Conservation (phyloP, 768 basidiomycete species). For the Ramaria rubella region DNA sequence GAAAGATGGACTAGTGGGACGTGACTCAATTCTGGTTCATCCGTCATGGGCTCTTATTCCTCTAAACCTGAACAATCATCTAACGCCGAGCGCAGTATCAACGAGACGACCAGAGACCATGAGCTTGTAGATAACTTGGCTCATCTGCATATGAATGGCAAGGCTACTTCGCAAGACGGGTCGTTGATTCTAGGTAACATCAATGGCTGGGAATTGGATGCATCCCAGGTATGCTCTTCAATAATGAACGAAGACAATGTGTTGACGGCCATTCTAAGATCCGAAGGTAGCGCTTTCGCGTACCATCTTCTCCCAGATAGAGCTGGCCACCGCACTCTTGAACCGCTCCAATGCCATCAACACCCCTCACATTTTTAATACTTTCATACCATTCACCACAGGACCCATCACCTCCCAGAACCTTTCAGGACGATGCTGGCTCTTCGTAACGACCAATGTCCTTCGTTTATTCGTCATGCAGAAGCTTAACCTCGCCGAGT, state of each 20-base stretch:
- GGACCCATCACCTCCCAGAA: slow-evolving; percentile 83
- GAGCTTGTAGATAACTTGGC: slow-evolving; percentile 11
- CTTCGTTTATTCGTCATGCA: slow-evolving; percentile 80
- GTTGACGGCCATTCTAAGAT: slow-evolving; percentile 26
- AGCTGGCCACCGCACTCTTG: slow-evolving; percentile 54
- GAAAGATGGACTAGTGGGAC: no score
- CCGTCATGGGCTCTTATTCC: slow-evolving; percentile 30
- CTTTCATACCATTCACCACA: slow-evolving; percentile 71
- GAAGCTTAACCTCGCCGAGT: slow-evolving; percentile 77
- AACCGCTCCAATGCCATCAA: slow-evolving; percentile 30
- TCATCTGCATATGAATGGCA: neutral
- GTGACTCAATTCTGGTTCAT: neutral
- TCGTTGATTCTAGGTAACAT: slow-evolving; percentile 53
- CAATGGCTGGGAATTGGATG: slow-evolving; percentile 59
- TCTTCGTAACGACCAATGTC: slow-evolving; percentile 88
- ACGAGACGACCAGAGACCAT: slow-evolving; percentile 21
- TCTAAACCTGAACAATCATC: slow-evolving; percentile 24
- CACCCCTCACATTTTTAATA: slow-evolving; percentile 78
- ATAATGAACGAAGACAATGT: neutral
- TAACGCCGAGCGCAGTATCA: slow-evolving; percentile 7
- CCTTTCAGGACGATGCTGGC: slow-evolving; percentile 88
- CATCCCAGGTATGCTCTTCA: slow-evolving; percentile 20
- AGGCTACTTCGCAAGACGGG: slow-evolving; percentile 50
- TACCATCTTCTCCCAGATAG: slow-evolving; percentile 62
- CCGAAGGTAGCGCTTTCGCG: slow-evolving; percentile 69